Evolutionary conservation across 768 basidiomycete species (phyloP).

Genomic region (Calocera cornea): DNA sequence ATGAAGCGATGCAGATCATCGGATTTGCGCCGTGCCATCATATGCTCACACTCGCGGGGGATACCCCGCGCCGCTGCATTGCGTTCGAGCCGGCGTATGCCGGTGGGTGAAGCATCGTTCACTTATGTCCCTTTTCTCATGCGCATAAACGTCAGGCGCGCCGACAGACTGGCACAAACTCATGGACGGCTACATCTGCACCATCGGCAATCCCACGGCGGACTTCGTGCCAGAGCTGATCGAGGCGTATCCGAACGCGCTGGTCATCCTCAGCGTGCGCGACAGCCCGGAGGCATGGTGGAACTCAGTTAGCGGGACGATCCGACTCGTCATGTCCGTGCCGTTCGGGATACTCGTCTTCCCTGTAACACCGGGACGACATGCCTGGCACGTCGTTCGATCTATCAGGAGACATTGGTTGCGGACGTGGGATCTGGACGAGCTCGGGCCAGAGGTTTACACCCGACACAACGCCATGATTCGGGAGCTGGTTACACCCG

Average conservation of each 20-base stretch:
- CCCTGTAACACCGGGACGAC: neutral
- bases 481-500: neutral
- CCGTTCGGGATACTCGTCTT: neutral
- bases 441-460: neutral
- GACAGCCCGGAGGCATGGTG: neutral
- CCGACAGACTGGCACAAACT: neutral
- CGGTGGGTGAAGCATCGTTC: neutral
- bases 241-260: slow-evolving; percentile 3
- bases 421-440: neutral
- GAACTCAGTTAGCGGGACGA: neutral
- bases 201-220: neutral
- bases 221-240: neutral
- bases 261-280: slow-evolving; percentile 4
- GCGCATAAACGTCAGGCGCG: neutral
- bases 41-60: neutral
- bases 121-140: neutral
- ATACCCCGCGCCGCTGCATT: neutral
- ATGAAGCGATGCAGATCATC: neutral
- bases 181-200: neutral
- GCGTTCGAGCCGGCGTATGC: neutral
- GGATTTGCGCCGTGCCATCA: neutral
- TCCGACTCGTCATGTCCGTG: neutral
- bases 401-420: neutral
- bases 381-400: neutral
- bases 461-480: neutral